Percentiles rank a stretch among this genome's conserved stretches.
Evolutionary conservation across 805 yeast species (phyloP).

Genomic region (Candida boidinii): DNA sequence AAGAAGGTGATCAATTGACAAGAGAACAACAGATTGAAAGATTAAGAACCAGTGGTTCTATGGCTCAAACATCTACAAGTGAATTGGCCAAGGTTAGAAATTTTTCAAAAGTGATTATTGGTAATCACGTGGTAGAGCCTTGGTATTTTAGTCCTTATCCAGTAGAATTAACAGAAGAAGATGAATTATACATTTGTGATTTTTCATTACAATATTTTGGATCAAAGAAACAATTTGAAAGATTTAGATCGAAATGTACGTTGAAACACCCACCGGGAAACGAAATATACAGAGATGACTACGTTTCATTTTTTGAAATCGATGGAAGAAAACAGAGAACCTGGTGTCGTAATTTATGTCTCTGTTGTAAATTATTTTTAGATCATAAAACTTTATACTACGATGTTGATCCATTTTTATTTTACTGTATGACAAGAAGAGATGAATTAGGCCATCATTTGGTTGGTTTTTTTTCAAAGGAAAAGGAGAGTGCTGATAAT

Average conservation of each 20-base stretch:
- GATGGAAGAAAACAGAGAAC: slow-evolving; percentile 95
- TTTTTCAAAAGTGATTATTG: slow-evolving; percentile 68
- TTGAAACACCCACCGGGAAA: slow-evolving; percentile 97
- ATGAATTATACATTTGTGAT: slow-evolving; percentile 83
- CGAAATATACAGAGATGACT: slow-evolving; percentile 89
- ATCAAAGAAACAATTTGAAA: slow-evolving; percentile 81
- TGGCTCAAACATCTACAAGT: slow-evolving; percentile 77
- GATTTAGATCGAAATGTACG: slow-evolving; percentile 82
- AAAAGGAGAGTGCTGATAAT: slow-evolving; percentile 90
- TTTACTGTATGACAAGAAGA: slow-evolving; percentile 88
- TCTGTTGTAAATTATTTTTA: slow-evolving; percentile 79
- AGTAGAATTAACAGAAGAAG: slow-evolving; percentile 86
- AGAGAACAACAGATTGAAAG: slow-evolving; percentile 91
- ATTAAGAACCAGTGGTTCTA: slow-evolving; percentile 90
- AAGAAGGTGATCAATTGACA: slow-evolving; percentile 63
- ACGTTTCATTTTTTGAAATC: slow-evolving; percentile 91
- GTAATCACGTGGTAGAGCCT: slow-evolving; percentile 89
- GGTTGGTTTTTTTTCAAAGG: slow-evolving; percentile 95
- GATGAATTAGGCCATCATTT: slow-evolving; percentile 91
- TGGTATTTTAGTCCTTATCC: slow-evolving; percentile 99
- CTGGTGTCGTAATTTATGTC: slow-evolving; percentile 94
- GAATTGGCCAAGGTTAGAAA: slow-evolving; percentile 91
- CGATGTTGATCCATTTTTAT: slow-evolving; percentile 95
- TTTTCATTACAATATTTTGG: slow-evolving; percentile 85
- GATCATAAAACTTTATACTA: slow-evolving; percentile 96